Conservation (phyloP, 345 rosid genomes). For the Bruguiera gymnorhiza region DNA sequence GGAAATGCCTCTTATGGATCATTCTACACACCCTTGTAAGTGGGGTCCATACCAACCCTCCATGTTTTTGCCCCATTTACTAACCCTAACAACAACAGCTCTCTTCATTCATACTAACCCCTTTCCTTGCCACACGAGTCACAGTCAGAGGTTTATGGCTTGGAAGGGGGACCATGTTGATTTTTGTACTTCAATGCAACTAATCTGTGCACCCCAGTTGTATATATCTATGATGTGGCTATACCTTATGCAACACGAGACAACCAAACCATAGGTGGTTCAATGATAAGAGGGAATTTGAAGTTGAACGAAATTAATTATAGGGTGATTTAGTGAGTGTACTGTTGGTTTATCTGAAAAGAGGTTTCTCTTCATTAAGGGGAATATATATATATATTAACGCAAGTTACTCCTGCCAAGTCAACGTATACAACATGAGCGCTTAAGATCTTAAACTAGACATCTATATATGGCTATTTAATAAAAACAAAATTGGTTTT, state of each 20-base stretch:
- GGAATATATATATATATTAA: too few relatives aligned
- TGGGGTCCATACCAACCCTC: conserved; percentile 23
- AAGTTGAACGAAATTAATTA: too few relatives aligned
- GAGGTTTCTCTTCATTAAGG: too few relatives aligned
- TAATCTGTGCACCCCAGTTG: conserved; percentile 21
- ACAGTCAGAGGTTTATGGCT: conserved; percentile 32
- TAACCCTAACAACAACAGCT: conserved; percentile 20
- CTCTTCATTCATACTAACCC: conserved; percentile 24
- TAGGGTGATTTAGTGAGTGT: too few relatives aligned
- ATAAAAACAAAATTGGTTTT: too few relatives aligned
- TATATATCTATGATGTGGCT: conserved; percentile 4
- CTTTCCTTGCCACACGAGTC: conserved; percentile 50
- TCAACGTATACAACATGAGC: too few relatives aligned
- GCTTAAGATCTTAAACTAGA: too few relatives aligned
- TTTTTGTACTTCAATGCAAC: conserved; percentile 34
- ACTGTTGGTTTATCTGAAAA: too few relatives aligned
- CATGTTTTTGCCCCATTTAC: conserved; percentile 19
- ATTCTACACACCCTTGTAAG: conserved; percentile 21
- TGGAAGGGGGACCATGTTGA: conserved; percentile 34
- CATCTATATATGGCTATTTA: too few relatives aligned
- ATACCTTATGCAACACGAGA: background rate
- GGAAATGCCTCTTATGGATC: conserved; percentile 37
- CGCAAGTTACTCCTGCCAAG: too few relatives aligned
- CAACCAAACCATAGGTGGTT: too few relatives aligned
- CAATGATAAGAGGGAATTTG: too few relatives aligned